Conservation (phyloP, 768 basidiomycete genomes). For the Fomitopsis pulvina region DNA sequence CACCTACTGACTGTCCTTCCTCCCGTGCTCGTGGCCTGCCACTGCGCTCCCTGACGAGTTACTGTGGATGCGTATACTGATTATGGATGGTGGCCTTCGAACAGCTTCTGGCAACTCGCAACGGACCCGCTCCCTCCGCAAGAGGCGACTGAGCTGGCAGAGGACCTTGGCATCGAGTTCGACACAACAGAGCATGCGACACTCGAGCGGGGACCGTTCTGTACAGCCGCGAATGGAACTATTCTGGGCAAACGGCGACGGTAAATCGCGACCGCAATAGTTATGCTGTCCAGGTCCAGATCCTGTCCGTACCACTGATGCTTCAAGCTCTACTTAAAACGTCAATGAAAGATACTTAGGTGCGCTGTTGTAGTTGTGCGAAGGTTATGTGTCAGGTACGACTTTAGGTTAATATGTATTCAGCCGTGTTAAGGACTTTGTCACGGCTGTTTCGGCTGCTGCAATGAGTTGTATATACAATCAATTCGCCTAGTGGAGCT, state of each 20-base stretch:
- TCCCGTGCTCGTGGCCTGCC: no score
- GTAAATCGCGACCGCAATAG: constrained; percentile 7
- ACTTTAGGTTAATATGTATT: no score
- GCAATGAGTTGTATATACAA: no score
- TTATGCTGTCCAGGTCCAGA: no score
- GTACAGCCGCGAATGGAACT: constrained; percentile 21
- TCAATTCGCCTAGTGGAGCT: no score
- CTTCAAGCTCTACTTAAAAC: background rate
- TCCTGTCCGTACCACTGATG: background rate
- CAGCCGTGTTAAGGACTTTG: no score
- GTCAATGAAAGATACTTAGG: no score
- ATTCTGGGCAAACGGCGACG: constrained; percentile 20
- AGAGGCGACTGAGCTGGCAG: constrained; percentile 57
- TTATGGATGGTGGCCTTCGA: background rate
- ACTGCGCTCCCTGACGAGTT: no score
- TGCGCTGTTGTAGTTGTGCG: no score
- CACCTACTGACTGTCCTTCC: background rate
- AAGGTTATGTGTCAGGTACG: no score
- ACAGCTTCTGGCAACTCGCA: constrained; percentile 69
- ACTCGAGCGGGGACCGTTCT: constrained; percentile 62
- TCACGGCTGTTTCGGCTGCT: no score
- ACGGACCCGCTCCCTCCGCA: constrained; percentile 63
- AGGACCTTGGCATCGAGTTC: constrained; percentile 75
- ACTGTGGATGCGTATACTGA: background rate
- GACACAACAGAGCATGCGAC: constrained; percentile 66